phyloP scores from a whole-genome alignment of 768 basidiomycete genomes.

The Lactarius psammicola region DNA sequence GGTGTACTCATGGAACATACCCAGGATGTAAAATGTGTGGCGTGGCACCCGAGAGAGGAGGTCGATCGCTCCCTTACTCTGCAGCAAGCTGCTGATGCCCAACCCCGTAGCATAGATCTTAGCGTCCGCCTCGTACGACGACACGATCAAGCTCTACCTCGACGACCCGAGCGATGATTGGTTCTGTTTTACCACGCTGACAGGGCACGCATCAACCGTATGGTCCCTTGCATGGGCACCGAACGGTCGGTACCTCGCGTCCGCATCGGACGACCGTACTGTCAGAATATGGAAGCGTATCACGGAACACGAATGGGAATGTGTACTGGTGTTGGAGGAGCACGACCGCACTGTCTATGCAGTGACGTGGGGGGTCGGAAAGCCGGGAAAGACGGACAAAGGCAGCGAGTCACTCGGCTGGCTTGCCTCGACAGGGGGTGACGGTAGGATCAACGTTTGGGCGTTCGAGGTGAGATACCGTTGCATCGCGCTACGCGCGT shows the following conservation, averaged over 20 bases:
- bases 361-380: slow-evolving; percentile 62
- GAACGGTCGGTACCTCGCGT: slow-evolving; percentile 81
- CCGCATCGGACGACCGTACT: slow-evolving; percentile 80
- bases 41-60: slow-evolving; percentile 96
- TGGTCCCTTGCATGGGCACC: slow-evolving; percentile 83
- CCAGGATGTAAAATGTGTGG: slow-evolving; percentile 93
- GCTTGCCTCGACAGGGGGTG: slow-evolving; percentile 82
- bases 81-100: slow-evolving; percentile 22
- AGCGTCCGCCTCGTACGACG: slow-evolving; percentile 96
- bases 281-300: slow-evolving; percentile 82
- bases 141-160: slow-evolving; percentile 88
- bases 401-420: slow-evolving; percentile 59
- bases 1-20: slow-evolving; percentile 94
- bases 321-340: slow-evolving; percentile 54
- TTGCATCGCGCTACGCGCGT: too few relatives aligned
- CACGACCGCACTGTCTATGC: slow-evolving; percentile 81
- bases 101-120: slow-evolving; percentile 63
- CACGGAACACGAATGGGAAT: slow-evolving; percentile 61
- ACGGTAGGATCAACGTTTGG: slow-evolving; percentile 83
- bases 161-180: slow-evolving; percentile 96
- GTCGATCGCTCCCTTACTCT: slow-evolving; percentile 33
- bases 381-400: slow-evolving; percentile 31
- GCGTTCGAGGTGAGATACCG: slow-evolving; percentile 52
- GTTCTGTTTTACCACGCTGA: slow-evolving; percentile 80
- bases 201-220: slow-evolving; percentile 83